Evolutionary conservation across 1,284 basidiomycete species (phyloP).

Genomic region (Ustilago hordei): DNA sequence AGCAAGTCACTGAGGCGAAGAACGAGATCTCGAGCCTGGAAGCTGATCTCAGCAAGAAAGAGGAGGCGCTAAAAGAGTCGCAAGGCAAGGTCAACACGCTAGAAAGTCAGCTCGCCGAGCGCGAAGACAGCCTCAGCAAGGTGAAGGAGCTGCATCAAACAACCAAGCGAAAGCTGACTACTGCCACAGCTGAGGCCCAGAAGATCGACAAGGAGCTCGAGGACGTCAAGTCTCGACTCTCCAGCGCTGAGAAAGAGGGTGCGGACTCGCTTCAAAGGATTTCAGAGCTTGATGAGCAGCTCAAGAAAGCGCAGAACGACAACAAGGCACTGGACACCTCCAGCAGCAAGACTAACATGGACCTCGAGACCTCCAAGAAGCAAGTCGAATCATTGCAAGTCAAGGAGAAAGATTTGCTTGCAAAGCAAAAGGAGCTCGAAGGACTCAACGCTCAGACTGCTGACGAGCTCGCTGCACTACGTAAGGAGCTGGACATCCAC

Average conservation of each 20-base stretch:
- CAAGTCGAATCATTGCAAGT: conserved; percentile 14
- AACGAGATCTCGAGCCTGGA: conserved; percentile 2
- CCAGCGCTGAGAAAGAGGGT: conserved; percentile 15
- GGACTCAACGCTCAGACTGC: conserved; percentile 17
- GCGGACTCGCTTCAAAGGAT: conserved; percentile 20
- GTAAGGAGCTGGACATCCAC: conserved; percentile 23
- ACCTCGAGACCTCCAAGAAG: conserved; percentile 34
- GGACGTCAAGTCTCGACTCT: conserved; percentile 10
- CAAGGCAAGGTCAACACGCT: conserved; percentile 17
- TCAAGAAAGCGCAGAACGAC: conserved; percentile 23
- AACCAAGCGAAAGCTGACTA: conserved; percentile 16
- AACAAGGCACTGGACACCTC: conserved; percentile 28
- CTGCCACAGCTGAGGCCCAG: conserved; percentile 13
- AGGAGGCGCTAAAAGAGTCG: conserved; percentile 12
- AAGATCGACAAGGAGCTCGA: conserved; percentile 25
- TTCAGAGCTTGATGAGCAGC: conserved; percentile 26
- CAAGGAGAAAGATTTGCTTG: conserved; percentile 31
- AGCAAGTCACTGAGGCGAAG: conserved; percentile 1
- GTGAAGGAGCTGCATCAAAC: conserved; percentile 18
- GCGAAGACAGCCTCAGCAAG: conserved; percentile 16
- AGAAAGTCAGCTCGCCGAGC: conserved; percentile 24
- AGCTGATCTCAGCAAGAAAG: conserved; percentile 7
- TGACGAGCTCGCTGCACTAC: conserved; percentile 23
- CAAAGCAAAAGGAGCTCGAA: conserved; percentile 40
- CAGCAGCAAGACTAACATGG: conserved; percentile 14